These are phyloP conservation scores for Neoarthrinium moseri DNA, from an alignment of 2,329 filamentous ascomycete genomes.

Conservation along the genomic window DNA sequence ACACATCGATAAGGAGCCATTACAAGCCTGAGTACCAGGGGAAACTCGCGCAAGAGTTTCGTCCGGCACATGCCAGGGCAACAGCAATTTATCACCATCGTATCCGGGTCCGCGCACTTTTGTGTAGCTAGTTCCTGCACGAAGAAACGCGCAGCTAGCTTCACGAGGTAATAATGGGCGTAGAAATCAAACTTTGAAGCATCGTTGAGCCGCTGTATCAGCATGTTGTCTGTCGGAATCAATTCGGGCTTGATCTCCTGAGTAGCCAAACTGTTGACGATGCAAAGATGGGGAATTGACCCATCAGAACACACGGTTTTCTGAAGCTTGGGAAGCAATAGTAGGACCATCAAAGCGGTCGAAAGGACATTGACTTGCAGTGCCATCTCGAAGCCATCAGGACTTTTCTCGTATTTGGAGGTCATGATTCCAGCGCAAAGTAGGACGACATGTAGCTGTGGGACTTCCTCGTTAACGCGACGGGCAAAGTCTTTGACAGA, in stretches of 20 bases:
- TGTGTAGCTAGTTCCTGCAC: too few species aligned
- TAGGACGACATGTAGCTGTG: constrained; percentile 38
- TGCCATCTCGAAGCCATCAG: constrained; percentile 46
- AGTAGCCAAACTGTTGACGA: constrained; percentile 30
- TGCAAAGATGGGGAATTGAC: constrained; percentile 36
- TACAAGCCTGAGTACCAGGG: neutral
- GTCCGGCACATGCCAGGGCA: too few species aligned
- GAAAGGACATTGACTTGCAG: constrained; percentile 59
- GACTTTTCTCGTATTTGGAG: constrained; percentile 30
- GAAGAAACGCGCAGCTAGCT: constrained; percentile 31
- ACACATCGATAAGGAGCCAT: too few species aligned
- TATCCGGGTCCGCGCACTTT: too few species aligned
- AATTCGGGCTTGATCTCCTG: constrained; percentile 16
- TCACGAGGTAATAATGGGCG: constrained; percentile 28
- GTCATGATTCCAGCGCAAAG: constrained; percentile 31
- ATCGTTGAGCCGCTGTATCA: constrained; percentile 15
- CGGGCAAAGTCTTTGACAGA: constrained; percentile 41
- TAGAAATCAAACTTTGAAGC: constrained; percentile 14
- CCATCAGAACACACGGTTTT: constrained; percentile 26
- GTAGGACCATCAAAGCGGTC: constrained; percentile 49
- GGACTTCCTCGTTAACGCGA: constrained; percentile 31
- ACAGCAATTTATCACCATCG: too few species aligned
- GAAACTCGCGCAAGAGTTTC: neutral
- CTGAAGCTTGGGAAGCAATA: constrained; percentile 47
- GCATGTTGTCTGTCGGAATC: constrained; percentile 13